Evolutionary conservation across 1,284 basidiomycete species (phyloP), one percentile per base, ranked within the genome.

Genomic region (Inonotus hispidus): DNA sequence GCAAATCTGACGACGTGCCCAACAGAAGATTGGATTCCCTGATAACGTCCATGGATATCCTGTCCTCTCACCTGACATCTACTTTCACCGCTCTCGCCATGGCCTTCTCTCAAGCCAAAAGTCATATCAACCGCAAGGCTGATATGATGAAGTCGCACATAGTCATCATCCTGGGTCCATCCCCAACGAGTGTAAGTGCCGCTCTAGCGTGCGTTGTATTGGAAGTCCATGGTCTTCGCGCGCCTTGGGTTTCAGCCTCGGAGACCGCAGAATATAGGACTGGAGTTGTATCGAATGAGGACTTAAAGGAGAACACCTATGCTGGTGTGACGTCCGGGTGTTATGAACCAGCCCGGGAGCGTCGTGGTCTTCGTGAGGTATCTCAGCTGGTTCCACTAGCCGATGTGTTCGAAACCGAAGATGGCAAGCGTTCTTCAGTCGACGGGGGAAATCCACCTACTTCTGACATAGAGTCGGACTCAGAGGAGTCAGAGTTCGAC

Each of bases 21-120:
- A 70, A 75, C 5, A 89, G 83, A 72, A 82, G 82, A 64, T 79
- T 84, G 10, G 72, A 73, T 5, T 85, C 88, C 25, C 71, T 90
- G 1, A 69, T 90, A 5, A 72, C 77, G 2, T 81, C 87, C 1
- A 84, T 84, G 58, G 88, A 91, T 67, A 83, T 79, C 0, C 78
- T 91, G n/a, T 74, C 82, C 0, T 90, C 85, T 1, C 88, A 90
- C 70, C 74, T 91, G 7, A 76, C 79, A 52, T 87, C 87, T 0
- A 90, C 88, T 0, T 91, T 90, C 69, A 78, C 82, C 3, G 80
- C 85, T 0, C 75, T 91, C 1, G 86, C 87, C 1, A 83, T 82
- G 0, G 83, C 87, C 74, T 86, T 43, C 27, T 8, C 46, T 2
- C 41, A 7, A 7, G 41, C 41, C 8, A 43, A 2, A 10, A 56